These are phyloP conservation scores for Hygrocybe coccinea DNA, from an alignment of 768 basidiomycete species.

Conservation along the genomic window DNA sequence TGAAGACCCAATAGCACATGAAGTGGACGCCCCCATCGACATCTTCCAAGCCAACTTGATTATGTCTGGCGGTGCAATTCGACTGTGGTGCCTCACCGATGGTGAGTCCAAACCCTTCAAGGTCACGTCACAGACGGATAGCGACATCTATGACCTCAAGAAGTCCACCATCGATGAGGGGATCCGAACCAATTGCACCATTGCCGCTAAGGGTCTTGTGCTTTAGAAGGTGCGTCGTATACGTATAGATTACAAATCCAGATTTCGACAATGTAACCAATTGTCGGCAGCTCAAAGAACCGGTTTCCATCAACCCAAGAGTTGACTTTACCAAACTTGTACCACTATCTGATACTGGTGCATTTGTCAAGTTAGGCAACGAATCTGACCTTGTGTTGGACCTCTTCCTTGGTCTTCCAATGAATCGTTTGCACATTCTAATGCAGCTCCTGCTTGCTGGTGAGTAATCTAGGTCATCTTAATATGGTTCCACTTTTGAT, in stretches of 20 bases:
- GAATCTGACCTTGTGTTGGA: not conserved
- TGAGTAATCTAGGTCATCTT: too few species aligned
- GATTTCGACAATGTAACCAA: not conserved
- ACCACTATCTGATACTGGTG: not conserved
- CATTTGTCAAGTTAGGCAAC: not conserved
- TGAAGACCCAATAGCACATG: too few species aligned
- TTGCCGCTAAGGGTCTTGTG: not conserved
- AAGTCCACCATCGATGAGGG: not conserved
- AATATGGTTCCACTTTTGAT: too few species aligned
- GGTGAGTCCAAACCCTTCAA: too few species aligned
- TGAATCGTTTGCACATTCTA: not conserved
- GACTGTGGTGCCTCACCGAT: too few species aligned
- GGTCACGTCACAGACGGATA: too few species aligned
- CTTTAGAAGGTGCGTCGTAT: constrained; percentile 1
- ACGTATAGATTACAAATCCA: not conserved
- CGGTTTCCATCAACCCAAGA: constrained; percentile 1
- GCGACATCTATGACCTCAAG: not conserved
- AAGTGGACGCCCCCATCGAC: too few species aligned
- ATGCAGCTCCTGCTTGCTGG: not conserved
- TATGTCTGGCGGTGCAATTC: too few species aligned
- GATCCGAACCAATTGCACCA: not conserved
- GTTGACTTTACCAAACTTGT: not conserved
- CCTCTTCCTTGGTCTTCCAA: not conserved
- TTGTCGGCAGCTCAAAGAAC: not conserved
- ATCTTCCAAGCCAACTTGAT: too few species aligned